Evolutionary conservation across 208 protist genomes (phyloP), one percentile per base, ranked within the genome.

Genomic region (Trypanosoma lewisi): DNA sequence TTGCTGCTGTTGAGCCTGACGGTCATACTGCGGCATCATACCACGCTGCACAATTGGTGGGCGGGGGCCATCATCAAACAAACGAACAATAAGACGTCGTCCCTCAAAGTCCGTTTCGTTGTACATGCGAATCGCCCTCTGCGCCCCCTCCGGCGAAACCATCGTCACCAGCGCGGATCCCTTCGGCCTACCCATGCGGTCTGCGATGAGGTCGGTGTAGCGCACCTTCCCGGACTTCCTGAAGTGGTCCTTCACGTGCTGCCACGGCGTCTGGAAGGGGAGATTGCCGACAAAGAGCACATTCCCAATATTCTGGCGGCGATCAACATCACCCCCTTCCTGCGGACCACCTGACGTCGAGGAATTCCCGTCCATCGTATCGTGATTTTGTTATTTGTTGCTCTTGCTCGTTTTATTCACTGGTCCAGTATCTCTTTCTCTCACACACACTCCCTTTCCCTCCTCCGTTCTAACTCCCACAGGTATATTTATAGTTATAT

Each of bases 271-370:
- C 56, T 82, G 75, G 60, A 91, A 96, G 17, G 88, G 81, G 8
- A 96, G 75, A 70, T 96, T 96, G 23, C 84, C 84, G 9, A 96
- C 88, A 59, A 93, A 96, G 42, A 96, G 77, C 57, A 89, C 75
- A 55, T 77, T 92, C 31, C 83, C 85, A 31, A 80, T 70, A 69
- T 85, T 84, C 50, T 76, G 79, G 62, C 67, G 77, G 25, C 53
- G 68, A 23, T 68, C 70, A 17, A 55, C 16, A 2, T 76, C 62
- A 23, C 45, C 56, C 4, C 25, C 62, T 21, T 69, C 56, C 4
- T 59, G 60, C 4, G 55, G 50, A 9, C 61, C 48, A 30, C 66
- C 56, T 21, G 66, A 65, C 1, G 11, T 31, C 37, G 66, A 72
- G 11, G 66, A 72, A 31, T 39, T 56, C n/a, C 60, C 66, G 34